phyloP scores from a whole-genome alignment of 768 basidiomycete genomes.

The Lactarius akahatsu region DNA sequence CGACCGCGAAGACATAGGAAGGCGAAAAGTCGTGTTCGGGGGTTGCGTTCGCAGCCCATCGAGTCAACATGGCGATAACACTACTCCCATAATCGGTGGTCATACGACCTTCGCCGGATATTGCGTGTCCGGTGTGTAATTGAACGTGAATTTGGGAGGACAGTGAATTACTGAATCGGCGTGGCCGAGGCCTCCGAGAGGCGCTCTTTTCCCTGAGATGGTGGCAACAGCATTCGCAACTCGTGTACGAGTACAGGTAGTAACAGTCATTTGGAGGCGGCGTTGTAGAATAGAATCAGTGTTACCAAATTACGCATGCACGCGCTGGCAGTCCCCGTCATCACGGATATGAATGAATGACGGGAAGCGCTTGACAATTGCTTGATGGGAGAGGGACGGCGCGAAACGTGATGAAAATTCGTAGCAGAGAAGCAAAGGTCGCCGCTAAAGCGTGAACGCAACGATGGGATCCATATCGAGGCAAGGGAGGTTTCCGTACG shows the following conservation, averaged over 20 bases:
- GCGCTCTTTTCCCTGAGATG: constrained; percentile 8
- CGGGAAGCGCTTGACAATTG: constrained; percentile 3
- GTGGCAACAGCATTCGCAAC: constrained; percentile 12
- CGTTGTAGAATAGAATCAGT: constrained; percentile 11
- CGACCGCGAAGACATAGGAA: background rate
- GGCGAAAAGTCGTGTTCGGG: constrained; percentile 3
- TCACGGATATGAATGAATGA: constrained; percentile 22
- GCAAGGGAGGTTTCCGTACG: constrained; percentile 11
- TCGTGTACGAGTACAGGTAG: constrained; percentile 13
- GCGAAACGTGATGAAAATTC: constrained; percentile 14
- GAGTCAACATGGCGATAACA: constrained; percentile 15
- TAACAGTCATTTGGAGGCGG: constrained; percentile 11
- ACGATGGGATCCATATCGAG: constrained; percentile 17
- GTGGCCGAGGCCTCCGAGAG: background rate
- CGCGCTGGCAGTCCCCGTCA: constrained; percentile 2
- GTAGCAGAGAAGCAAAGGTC: constrained; percentile 16
- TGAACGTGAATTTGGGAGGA: constrained; percentile 6
- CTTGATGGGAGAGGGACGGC: background rate
- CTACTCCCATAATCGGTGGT: constrained; percentile 16
- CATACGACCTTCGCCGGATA: constrained; percentile 15
- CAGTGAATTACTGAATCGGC: constrained; percentile 8
- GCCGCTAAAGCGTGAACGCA: constrained; percentile 2
- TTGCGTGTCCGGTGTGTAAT: constrained; percentile 6
- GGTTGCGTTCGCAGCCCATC: background rate
- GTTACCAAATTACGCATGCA: constrained; percentile 11